phyloP scores from a whole-genome alignment of 345 rosid genomes.

The Ceriops zippeliana region DNA sequence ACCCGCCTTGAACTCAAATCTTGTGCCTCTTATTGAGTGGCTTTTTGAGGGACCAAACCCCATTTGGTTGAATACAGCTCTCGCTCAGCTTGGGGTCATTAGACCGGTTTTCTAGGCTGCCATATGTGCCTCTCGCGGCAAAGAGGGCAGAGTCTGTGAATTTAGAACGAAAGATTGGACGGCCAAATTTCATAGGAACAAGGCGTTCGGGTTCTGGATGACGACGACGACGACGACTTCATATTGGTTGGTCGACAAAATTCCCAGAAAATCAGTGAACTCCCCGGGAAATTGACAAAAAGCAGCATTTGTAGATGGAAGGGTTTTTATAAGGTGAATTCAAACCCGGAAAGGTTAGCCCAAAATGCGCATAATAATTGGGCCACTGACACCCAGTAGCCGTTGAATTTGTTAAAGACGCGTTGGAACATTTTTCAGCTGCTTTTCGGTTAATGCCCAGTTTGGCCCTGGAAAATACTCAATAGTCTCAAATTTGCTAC shows the following conservation, averaged over 20 bases:
- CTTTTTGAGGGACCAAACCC: constrained; percentile 78
- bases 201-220: constrained; percentile 71
- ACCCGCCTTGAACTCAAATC: constrained; percentile 50
- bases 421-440: too few species aligned
- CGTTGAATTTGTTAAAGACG: too few species aligned
- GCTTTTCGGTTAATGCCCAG: too few species aligned
- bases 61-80: constrained; percentile 79
- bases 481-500: too few species aligned
- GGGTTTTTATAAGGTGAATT: too few species aligned
- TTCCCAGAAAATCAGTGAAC: too few species aligned
- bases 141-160: constrained; percentile 67
- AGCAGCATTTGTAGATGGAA: too few species aligned
- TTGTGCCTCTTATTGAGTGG: constrained; percentile 76
- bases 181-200: constrained; percentile 76
- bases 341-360: too few species aligned
- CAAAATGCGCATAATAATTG: too few species aligned
- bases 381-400: too few species aligned
- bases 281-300: too few species aligned
- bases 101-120: constrained; percentile 78
- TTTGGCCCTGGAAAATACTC: too few species aligned
- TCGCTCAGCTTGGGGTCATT: constrained; percentile 83
- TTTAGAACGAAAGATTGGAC: constrained; percentile 65
- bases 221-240: constrained; percentile 45
- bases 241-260: constrained; percentile 45
- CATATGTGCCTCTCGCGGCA: constrained; percentile 65